phyloP scores from a whole-genome alignment of 148 eudicot genomes.

The Persicaria tinctoria region DNA sequence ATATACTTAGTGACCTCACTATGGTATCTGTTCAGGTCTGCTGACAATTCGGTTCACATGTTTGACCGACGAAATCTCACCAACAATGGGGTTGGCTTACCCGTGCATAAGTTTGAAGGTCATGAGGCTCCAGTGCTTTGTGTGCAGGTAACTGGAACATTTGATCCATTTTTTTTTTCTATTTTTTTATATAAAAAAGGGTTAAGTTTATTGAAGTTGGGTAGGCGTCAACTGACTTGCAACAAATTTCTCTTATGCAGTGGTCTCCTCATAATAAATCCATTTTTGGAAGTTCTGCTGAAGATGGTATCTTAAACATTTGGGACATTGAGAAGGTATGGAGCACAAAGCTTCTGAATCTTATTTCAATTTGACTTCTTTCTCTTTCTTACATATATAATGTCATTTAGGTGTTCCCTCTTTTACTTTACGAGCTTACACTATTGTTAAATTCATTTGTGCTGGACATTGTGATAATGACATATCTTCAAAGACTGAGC shows the following conservation, averaged over 20 bases:
- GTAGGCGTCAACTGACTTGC: not conserved
- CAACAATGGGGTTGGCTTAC: conserved; percentile 63
- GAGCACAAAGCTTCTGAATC: not conserved
- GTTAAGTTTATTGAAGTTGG: not conserved
- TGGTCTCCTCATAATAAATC: conserved; percentile 88
- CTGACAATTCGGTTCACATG: conserved; percentile 80
- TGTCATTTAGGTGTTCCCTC: not conserved
- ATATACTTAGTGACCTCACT: conserved; percentile 5
- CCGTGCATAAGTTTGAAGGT: conserved; percentile 71
- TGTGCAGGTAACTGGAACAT: conserved; percentile 48
- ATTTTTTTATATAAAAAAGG: too few species aligned
- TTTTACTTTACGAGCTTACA: not conserved
- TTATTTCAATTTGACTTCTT: not conserved
- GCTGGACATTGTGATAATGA: not conserved
- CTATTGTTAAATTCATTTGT: not conserved
- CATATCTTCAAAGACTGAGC: not conserved
- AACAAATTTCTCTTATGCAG: conserved; percentile 30
- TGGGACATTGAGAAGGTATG: conserved; percentile 80
- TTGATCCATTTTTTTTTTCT: not conserved
- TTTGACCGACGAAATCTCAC: conserved; percentile 82
- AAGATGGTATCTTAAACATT: conserved; percentile 83
- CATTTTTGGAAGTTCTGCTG: conserved; percentile 88
- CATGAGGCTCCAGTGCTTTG: conserved; percentile 71
- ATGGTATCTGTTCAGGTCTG: conserved; percentile 43
- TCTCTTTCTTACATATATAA: too few species aligned